phyloP scores from a whole-genome alignment of 345 rosid genomes.

The Microcos paniculata region DNA sequence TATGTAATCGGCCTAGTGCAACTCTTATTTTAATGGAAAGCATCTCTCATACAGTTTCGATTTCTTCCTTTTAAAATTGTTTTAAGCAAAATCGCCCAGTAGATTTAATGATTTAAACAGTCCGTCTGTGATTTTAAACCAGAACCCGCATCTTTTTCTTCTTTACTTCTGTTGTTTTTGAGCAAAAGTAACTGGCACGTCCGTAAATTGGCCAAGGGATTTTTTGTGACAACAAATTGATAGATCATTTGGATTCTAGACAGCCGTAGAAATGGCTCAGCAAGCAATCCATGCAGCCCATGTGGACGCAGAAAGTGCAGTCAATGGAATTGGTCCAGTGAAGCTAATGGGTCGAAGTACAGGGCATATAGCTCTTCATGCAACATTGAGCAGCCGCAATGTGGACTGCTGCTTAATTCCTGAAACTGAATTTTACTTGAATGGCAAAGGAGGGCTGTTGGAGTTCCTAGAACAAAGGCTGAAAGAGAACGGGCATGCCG shows the following conservation, averaged over 20 bases:
- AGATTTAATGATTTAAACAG: too few relatives aligned
- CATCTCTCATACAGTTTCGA: too few relatives aligned
- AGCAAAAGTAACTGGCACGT: too few relatives aligned
- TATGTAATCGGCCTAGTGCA: too few relatives aligned
- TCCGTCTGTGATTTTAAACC: too few relatives aligned
- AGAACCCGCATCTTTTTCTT: too few relatives aligned
- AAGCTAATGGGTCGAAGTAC: constrained; percentile 95
- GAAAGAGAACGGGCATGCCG: constrained; percentile 71
- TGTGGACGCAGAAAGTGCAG: constrained; percentile 93
- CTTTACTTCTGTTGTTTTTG: too few relatives aligned
- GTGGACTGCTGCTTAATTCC: constrained; percentile 94
- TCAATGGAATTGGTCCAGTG: constrained; percentile 82
- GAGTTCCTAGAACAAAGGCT: constrained; percentile 61
- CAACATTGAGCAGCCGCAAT: constrained; percentile 89
- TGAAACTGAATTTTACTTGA: constrained; percentile 64
- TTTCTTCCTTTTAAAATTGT: too few relatives aligned
- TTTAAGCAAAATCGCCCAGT: too few relatives aligned
- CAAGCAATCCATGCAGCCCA: constrained; percentile 82
- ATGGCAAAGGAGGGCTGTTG: constrained; percentile 72
- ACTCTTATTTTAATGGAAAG: too few relatives aligned
- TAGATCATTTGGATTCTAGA: constrained; percentile 88
- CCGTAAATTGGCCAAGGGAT: too few relatives aligned
- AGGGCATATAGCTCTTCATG: constrained; percentile 84
- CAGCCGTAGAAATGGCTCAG: constrained; percentile 91
- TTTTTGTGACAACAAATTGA: too few relatives aligned